phyloP scores from a whole-genome alignment of 2,329 filamentous ascomycete genomes.

The Xylariaceae sp. region DNA sequence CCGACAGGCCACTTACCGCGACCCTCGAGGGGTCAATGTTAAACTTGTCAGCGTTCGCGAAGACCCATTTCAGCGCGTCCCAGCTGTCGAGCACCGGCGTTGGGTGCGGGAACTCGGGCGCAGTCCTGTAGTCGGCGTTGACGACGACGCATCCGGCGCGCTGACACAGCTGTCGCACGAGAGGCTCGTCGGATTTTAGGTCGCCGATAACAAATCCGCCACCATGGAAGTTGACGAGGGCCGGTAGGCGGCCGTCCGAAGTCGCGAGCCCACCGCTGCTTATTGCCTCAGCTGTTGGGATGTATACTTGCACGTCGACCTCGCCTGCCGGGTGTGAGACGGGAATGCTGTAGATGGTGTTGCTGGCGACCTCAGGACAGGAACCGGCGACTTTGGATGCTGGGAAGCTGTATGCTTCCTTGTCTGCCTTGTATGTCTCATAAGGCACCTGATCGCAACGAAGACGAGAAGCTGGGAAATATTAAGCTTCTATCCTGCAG shows the following conservation, averaged over 20 bases:
- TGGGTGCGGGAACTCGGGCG: slow-evolving; percentile 58
- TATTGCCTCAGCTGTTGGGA: slow-evolving; percentile 45
- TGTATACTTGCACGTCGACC: slow-evolving; percentile 52
- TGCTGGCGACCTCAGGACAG: slow-evolving; percentile 34
- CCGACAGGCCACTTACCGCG: slow-evolving; percentile 37
- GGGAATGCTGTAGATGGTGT: slow-evolving; percentile 33
- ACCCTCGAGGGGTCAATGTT: slow-evolving; percentile 36
- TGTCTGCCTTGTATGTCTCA: slow-evolving; percentile 37
- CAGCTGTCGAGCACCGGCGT: slow-evolving; percentile 56
- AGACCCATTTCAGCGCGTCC: slow-evolving; percentile 51
- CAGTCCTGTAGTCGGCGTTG: slow-evolving; percentile 59
- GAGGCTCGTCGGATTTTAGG: slow-evolving; percentile 55
- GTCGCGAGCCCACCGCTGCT: slow-evolving; percentile 26
- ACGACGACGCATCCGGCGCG: slow-evolving; percentile 54
- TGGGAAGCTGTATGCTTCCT: slow-evolving; percentile 36
- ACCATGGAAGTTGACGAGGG: slow-evolving; percentile 57
- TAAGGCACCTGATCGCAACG: slow-evolving; percentile 41
- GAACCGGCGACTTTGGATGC: slow-evolving; percentile 29
- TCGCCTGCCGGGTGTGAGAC: slow-evolving; percentile 35
- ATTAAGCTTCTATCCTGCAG: slow-evolving; percentile 22
- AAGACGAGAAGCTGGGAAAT: slow-evolving; percentile 36
- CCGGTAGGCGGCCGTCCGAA: slow-evolving; percentile 49
- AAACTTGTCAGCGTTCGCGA: slow-evolving; percentile 41
- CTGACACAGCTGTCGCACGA: slow-evolving; percentile 55
- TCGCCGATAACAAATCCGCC: slow-evolving; percentile 59